Conservation (phyloP, 2,329 filamentous ascomycete species). For the Nigrograna mackinnonii region DNA sequence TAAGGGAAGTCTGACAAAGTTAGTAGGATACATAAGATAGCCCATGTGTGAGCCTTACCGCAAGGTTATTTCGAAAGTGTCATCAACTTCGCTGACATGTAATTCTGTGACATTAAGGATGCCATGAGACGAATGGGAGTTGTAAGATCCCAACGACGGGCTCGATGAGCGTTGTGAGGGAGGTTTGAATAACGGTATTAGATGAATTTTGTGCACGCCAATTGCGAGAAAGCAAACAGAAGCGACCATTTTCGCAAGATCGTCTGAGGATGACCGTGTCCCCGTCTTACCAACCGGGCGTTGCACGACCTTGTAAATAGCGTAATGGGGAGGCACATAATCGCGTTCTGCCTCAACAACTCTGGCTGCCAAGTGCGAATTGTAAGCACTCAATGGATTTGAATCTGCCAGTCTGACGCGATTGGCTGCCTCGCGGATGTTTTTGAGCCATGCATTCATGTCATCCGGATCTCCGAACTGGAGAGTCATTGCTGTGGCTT, state of each 20-base stretch:
- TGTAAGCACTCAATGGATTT: conserved; percentile 59
- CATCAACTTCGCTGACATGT: conserved; percentile 64
- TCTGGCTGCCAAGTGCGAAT: conserved; percentile 65
- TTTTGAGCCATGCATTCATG: conserved; percentile 66
- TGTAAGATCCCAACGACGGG: conserved; percentile 56
- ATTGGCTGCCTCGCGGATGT: conserved; percentile 63
- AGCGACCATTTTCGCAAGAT: conserved; percentile 66
- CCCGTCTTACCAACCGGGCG: conserved; percentile 61
- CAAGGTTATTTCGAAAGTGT: conserved; percentile 69
- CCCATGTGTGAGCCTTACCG: conserved; percentile 44
- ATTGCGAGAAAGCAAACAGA: conserved; percentile 71
- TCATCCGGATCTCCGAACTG: conserved; percentile 68
- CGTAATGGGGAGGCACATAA: conserved; percentile 69
- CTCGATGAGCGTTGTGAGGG: conserved; percentile 57
- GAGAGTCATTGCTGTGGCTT: conserved; percentile 65
- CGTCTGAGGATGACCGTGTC: conserved; percentile 64
- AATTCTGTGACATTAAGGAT: conserved; percentile 65
- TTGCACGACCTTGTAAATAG: conserved; percentile 70
- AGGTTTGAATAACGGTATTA: conserved; percentile 67
- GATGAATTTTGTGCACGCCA: conserved; percentile 70
- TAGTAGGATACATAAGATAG: not conserved
- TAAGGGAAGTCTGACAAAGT: conserved; percentile 47
- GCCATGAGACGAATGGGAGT: conserved; percentile 60
- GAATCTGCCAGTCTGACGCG: conserved; percentile 57
- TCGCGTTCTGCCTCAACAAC: conserved; percentile 68